A percentile compares a stretch with the other conserved stretches of the same genome.
These are phyloP conservation scores for Clonostachys rosea DNA, from an alignment of 2,329 filamentous ascomycete genomes.

Conservation along the genomic window DNA sequence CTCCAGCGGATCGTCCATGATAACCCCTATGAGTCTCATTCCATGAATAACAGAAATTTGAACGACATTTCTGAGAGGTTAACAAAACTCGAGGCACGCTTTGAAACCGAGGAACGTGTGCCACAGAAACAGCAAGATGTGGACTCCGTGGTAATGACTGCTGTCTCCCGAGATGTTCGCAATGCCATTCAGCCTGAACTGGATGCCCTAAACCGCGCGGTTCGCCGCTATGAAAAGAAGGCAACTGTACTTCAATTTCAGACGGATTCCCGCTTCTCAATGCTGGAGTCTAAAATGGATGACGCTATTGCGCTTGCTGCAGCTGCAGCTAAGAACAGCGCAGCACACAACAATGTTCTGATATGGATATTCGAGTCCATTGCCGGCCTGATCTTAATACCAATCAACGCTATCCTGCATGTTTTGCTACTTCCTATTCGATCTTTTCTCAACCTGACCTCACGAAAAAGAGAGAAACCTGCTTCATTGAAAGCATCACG, in stretches of 20 bases:
- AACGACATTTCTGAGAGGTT: slow-evolving; percentile 61
- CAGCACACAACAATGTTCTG: slow-evolving; percentile 26
- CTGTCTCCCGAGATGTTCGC: slow-evolving; percentile 52
- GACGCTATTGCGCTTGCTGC: slow-evolving; percentile 80
- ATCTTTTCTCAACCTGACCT: slow-evolving; percentile 26
- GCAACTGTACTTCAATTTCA: slow-evolving; percentile 70
- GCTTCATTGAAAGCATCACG: slow-evolving; percentile 12
- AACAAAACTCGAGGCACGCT: slow-evolving; percentile 61
- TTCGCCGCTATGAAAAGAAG: slow-evolving; percentile 89
- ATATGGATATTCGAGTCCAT: slow-evolving; percentile 29
- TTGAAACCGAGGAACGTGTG: slow-evolving; percentile 14
- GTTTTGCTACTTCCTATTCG: slow-evolving; percentile 37
- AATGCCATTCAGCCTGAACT: slow-evolving; percentile 73
- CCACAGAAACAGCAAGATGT: background rate
- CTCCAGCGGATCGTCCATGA: slow-evolving; percentile 68
- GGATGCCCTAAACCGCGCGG: slow-evolving; percentile 82
- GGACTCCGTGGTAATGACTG: slow-evolving; percentile 12
- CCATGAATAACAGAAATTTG: slow-evolving; percentile 31
- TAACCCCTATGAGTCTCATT: slow-evolving; percentile 25
- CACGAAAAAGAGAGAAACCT: slow-evolving; percentile 20
- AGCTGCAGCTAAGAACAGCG: slow-evolving; percentile 56
- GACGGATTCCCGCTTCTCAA: slow-evolving; percentile 69
- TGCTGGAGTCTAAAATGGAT: slow-evolving; percentile 65
- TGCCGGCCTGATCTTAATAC: slow-evolving; percentile 28
- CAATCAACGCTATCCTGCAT: slow-evolving; percentile 30